A percentile compares a stretch with the other conserved stretches of the same genome.
Evolutionary conservation across 2,329 filamentous ascomycete species (phyloP).

Genomic region (Leptosphaerulina australis): DNA sequence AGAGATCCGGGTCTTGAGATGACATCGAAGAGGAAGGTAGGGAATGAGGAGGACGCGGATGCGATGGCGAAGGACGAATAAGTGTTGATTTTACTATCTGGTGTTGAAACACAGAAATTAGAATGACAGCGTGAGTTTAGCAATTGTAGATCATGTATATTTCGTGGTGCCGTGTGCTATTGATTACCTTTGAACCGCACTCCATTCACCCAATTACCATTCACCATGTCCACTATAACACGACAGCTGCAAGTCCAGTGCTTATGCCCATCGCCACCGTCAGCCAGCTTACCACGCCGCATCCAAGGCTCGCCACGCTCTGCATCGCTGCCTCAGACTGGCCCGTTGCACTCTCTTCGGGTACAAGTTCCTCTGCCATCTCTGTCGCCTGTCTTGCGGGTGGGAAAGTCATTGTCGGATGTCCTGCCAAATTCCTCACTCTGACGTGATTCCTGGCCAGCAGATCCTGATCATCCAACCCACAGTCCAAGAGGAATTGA

Average conservation of each 20-base stretch:
- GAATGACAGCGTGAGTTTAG: no score
- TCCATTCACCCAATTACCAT: no score
- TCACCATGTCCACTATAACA: neutral
- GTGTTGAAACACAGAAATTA: no score
- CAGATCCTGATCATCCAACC: conserved; percentile 29
- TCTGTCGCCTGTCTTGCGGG: conserved; percentile 13
- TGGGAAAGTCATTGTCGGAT: conserved; percentile 26
- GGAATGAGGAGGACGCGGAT: neutral
- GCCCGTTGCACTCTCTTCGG: neutral
- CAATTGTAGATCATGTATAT: no score
- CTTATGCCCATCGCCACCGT: no score
- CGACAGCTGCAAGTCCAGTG: no score
- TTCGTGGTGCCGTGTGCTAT: no score
- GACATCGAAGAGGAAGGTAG: neutral
- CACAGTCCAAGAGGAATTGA: conserved; percentile 42
- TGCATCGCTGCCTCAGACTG: neutral
- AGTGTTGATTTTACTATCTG: no score
- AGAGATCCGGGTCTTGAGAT: conserved; percentile 1
- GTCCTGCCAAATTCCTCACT: conserved; percentile 37
- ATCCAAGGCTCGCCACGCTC: neutral
- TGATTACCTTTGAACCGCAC: no score
- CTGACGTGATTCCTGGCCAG: conserved; percentile 49
- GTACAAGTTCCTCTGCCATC: conserved; percentile 6
- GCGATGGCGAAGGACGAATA: neutral
- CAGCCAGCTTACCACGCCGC: no score